Conservation (phyloP, 2,329 filamentous ascomycete genomes). For the Monosporascus ibericus region DNA sequence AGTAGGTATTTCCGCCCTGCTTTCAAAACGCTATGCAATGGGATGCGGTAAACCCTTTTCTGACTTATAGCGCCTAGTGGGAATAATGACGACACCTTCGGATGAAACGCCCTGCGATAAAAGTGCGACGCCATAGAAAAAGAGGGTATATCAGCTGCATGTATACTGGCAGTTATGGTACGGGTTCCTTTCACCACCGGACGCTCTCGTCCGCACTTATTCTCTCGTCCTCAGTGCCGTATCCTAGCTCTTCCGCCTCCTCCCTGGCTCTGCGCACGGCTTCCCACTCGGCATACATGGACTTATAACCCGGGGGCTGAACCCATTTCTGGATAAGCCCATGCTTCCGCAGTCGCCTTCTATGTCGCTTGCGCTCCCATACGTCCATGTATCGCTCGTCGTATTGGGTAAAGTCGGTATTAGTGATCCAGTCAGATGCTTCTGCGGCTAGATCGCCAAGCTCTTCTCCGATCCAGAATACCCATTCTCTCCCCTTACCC, state of each 20-base stretch:
- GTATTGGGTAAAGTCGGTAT: constrained; percentile 37
- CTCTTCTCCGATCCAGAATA: constrained; percentile 34
- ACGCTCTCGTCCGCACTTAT: constrained; percentile 27
- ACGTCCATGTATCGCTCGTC: constrained; percentile 39
- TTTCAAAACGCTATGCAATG: too few relatives aligned
- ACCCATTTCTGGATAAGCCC: constrained; percentile 33
- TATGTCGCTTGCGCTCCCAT: constrained; percentile 41
- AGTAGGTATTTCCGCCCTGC: too few relatives aligned
- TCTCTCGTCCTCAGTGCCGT: constrained; percentile 30
- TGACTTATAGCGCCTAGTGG: too few relatives aligned
- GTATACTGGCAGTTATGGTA: not conserved
- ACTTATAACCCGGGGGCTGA: constrained; percentile 33
- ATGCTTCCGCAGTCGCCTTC: constrained; percentile 44
- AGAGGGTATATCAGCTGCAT: not conserved
- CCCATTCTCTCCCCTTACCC: constrained; percentile 38
- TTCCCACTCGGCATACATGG: constrained; percentile 40
- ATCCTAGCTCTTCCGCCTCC: constrained; percentile 33
- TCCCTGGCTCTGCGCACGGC: constrained; percentile 34
- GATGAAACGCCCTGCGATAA: too few relatives aligned
- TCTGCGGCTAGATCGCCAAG: constrained; percentile 43
- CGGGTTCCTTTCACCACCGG: constrained; percentile 1
- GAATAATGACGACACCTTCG: too few relatives aligned
- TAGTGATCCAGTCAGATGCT: constrained; percentile 37
- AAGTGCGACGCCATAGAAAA: too few relatives aligned
- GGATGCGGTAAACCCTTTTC: too few relatives aligned